phyloP scores from a whole-genome alignment of 2,329 filamentous ascomycete genomes.

The Colletotrichum musicola region DNA sequence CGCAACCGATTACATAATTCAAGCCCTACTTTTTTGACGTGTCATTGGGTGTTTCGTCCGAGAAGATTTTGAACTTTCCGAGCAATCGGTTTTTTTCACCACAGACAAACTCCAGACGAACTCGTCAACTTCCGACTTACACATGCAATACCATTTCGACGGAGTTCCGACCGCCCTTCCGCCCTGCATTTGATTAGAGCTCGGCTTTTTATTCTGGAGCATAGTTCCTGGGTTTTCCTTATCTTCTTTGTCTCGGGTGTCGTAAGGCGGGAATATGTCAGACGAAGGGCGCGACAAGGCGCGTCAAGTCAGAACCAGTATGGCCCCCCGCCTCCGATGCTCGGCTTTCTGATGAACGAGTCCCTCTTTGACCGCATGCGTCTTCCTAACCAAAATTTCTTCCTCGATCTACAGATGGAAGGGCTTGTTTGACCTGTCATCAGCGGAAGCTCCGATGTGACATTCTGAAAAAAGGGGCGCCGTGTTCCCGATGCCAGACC shows the following conservation, averaged over 20 bases:
- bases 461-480: slow-evolving; percentile 58
- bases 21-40: background rate
- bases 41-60: slow-evolving; percentile 36
- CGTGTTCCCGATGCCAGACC: slow-evolving; percentile 61
- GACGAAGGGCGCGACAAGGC: slow-evolving; percentile 10
- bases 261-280: slow-evolving; percentile 10
- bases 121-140: slow-evolving; percentile 19
- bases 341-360: background rate
- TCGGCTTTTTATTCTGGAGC: background rate
- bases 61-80: slow-evolving; percentile 7
- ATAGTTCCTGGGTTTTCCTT: too few relatives aligned
- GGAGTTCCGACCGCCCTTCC: background rate
- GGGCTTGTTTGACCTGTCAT: slow-evolving; percentile 62
- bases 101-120: background rate
- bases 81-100: background rate
- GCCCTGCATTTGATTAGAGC: background rate
- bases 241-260: too few relatives aligned
- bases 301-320: slow-evolving; percentile 34
- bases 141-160: background rate
- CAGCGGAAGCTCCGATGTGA: slow-evolving; percentile 65
- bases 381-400: background rate
- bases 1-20: background rate
- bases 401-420: slow-evolving; percentile 44
- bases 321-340: slow-evolving; percentile 7
- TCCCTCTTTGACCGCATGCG: background rate